Evolutionary conservation across 129 eudicot species (phyloP), one percentile per base, ranked within the genome.

Genomic region (Logfia minima): DNA sequence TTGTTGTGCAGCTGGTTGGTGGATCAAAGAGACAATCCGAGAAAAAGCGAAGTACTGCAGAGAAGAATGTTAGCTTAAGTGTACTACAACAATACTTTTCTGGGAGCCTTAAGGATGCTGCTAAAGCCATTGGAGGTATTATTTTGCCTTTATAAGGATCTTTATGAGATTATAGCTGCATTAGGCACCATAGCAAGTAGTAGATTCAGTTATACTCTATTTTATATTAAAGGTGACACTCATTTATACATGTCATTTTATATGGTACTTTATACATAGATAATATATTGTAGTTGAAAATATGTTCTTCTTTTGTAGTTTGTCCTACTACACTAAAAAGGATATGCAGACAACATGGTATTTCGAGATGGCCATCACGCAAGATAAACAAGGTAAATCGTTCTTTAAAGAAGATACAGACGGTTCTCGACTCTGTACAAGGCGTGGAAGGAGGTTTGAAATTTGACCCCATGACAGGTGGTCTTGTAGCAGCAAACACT

Each of bases 341-440:
- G 85, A 91, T 94, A 71, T 94, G 99, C 80, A 80, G 99, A 81
- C 90, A 86, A 69, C 92, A 94, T 75, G 99, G 99, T 51, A 94
- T 94, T 83, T 84, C 90, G 4, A 85, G 98, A 84, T 94, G 98
- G 98, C 98, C 98, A 52, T 94, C 97, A 19, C 92, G 98, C 34
- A 94, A 94, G 83, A 94, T 94, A 61, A 94, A 89, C 51, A 94
- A 94, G 78, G 99, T 94, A 64, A 94, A 94, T 39, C 96, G 99
- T 60, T 94, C 99, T 31, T 77, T 94, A 72, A 86, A 74, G 77
- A 89, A 94, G 76, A 89, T 91, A 76, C 97, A 89, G 68, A 91
- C 89, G 8, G 93, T 94, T 59, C 89, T 94, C 6, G 92, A 94
- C 76, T 94, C 99, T 64, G 99, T 94, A 65, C 83, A 91, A 29